Conservation (phyloP, 352 stramenopile species). For the Phytophthora pinifolia region DNA sequence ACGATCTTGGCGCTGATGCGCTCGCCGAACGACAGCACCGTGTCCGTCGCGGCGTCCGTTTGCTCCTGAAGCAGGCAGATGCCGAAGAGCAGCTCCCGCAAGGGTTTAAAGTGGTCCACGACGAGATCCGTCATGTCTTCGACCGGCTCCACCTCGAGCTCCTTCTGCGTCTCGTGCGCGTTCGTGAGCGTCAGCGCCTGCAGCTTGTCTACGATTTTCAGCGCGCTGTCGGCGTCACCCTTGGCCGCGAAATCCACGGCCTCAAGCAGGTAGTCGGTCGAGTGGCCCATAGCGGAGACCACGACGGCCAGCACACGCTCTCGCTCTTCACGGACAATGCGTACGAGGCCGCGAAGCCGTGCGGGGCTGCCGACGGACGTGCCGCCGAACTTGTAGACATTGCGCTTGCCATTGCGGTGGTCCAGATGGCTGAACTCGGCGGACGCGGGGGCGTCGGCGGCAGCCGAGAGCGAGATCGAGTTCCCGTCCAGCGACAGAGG, state of each 20-base stretch:
- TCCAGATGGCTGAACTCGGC: slow-evolving; percentile 38
- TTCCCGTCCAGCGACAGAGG: slow-evolving; percentile 35
- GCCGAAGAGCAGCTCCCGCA: slow-evolving; percentile 75
- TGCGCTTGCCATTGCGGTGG: slow-evolving; percentile 55
- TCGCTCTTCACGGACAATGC: slow-evolving; percentile 62
- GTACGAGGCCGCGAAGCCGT: slow-evolving; percentile 63
- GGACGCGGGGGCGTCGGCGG: neutral
- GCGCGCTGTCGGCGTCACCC: slow-evolving; percentile 47
- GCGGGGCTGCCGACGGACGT: slow-evolving; percentile 71
- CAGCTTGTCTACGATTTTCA: slow-evolving; percentile 58
- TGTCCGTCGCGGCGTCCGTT: slow-evolving; percentile 66
- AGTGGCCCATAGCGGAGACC: slow-evolving; percentile 79
- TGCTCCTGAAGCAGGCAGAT: slow-evolving; percentile 80
- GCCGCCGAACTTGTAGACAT: slow-evolving; percentile 87
- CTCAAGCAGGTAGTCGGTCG: slow-evolving; percentile 74
- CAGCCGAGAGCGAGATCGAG: neutral
- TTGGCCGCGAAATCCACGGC: slow-evolving; percentile 57
- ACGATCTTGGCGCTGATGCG: slow-evolving; percentile 76
- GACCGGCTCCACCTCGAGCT: slow-evolving; percentile 28
- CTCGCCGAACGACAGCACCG: slow-evolving; percentile 79
- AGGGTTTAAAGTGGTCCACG: slow-evolving; percentile 63
- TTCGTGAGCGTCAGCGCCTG: slow-evolving; percentile 63
- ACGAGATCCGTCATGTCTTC: slow-evolving; percentile 63
- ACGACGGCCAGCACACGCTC: slow-evolving; percentile 64
- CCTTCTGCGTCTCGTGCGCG: slow-evolving; percentile 63